Evolutionary conservation across 2,329 filamentous ascomycete genomes (phyloP).

Genomic region (Apiospora malaysiana): DNA sequence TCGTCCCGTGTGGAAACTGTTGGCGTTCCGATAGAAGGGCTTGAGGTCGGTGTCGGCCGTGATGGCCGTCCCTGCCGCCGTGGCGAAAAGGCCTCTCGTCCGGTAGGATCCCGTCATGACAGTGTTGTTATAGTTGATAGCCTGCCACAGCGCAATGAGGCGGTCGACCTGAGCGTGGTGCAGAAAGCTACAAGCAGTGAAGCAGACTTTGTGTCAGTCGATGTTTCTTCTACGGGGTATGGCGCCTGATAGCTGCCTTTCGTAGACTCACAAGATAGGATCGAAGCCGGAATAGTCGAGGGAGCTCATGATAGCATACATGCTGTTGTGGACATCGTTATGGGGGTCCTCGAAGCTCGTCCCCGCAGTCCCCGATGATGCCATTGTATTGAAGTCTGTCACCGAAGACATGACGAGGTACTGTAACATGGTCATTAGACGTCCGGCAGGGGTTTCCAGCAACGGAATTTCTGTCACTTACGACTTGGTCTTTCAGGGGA

Average conservation of each 20-base stretch:
- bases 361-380: constrained; percentile 44
- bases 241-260: background rate
- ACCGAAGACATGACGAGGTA: constrained; percentile 49
- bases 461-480: constrained; percentile 36
- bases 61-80: constrained; percentile 45
- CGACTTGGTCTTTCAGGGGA: constrained; percentile 47
- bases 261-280: constrained; percentile 49
- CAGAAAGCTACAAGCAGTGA: constrained; percentile 45
- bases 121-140: constrained; percentile 43
- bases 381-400: constrained; percentile 46
- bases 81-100: constrained; percentile 46
- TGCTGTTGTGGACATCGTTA: constrained; percentile 47
- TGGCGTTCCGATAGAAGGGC: constrained; percentile 52
- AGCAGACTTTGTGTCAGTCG: background rate
- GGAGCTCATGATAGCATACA: constrained; percentile 41
- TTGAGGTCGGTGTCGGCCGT: constrained; percentile 51
- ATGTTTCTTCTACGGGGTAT: background rate
- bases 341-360: constrained; percentile 53
- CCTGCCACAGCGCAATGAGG: constrained; percentile 58
- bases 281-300: constrained; percentile 52
- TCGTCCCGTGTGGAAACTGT: constrained; percentile 50
- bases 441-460: background rate
- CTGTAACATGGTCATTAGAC: constrained; percentile 33
- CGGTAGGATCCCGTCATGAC: constrained; percentile 28
- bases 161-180: constrained; percentile 66